Evolutionary conservation across 2,329 filamentous ascomycete species (phyloP).

Genomic region (Dothistroma septosporum): DNA sequence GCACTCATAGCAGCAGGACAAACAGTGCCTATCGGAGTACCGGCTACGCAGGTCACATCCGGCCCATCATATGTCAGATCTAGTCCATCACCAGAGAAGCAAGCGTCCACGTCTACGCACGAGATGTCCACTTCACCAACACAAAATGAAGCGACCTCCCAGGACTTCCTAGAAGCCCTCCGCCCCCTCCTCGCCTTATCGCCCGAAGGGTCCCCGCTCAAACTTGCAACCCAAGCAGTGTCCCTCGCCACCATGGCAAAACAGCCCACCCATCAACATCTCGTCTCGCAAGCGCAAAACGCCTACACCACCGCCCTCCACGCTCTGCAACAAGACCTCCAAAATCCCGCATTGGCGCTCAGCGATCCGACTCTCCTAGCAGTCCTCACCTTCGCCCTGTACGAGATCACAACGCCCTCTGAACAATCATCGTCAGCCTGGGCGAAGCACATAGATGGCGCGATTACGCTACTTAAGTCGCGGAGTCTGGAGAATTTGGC

Average conservation of each 20-base stretch:
- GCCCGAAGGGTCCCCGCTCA: conserved; percentile 10
- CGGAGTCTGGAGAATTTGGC: conserved; percentile 8
- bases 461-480: conserved; percentile 8
- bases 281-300: background rate
- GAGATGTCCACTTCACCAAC: conserved; percentile 3
- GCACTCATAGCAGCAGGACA: background rate
- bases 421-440: conserved; percentile 10
- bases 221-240: conserved; percentile 12
- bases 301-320: conserved; percentile 8
- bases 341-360: conserved; percentile 1
- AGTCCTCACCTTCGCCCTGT: conserved; percentile 12
- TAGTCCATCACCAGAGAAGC: conserved; percentile 7
- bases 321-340: conserved; percentile 7
- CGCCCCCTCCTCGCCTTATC: conserved; percentile 2
- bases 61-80: background rate
- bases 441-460: conserved; percentile 15
- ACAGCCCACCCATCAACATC: conserved; percentile 7
- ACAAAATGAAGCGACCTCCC: conserved; percentile 2
- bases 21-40: background rate
- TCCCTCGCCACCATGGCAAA: conserved; percentile 9
- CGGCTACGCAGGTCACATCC: background rate
- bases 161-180: conserved; percentile 12
- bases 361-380: conserved; percentile 9
- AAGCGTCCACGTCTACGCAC: conserved; percentile 10
- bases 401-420: conserved; percentile 8